A percentile compares a stretch with the other conserved stretches of the same genome.
Evolutionary conservation across 73 alveolate genomes (phyloP).

Genomic region (Diophrys sp.): DNA sequence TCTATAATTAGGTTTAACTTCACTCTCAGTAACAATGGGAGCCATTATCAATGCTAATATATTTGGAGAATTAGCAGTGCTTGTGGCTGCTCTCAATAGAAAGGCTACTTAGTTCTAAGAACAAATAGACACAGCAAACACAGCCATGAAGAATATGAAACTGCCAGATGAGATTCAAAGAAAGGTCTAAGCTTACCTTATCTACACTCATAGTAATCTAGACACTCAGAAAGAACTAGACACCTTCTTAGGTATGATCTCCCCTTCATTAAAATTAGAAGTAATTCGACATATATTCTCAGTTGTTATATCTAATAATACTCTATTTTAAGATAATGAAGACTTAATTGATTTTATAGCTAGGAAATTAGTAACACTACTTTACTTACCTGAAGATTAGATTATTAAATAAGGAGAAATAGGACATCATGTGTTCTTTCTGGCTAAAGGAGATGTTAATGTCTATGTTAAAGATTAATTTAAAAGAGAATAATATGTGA

Average conservation of each 20-base stretch:
- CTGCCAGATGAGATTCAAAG: slow-evolving; percentile 41
- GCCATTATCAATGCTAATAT: slow-evolving; percentile 46
- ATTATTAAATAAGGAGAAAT: slow-evolving; percentile 46
- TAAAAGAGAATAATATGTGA: slow-evolving; percentile 60
- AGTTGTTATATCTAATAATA: not conserved
- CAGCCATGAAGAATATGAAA: slow-evolving; percentile 49
- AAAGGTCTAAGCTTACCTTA: slow-evolving; percentile 25
- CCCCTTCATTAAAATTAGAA: slow-evolving; percentile 38
- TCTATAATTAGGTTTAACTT: slow-evolving; percentile 7
- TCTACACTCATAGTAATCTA: slow-evolving; percentile 5
- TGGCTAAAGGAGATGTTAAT: slow-evolving; percentile 54
- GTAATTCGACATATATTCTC: slow-evolving; percentile 24
- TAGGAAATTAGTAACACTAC: slow-evolving; percentile 19
- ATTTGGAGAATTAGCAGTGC: slow-evolving; percentile 55
- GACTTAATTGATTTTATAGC: slow-evolving; percentile 28
- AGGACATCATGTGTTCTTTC: slow-evolving; percentile 34
- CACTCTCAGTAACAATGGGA: slow-evolving; percentile 29
- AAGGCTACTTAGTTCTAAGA: slow-evolving; percentile 40
- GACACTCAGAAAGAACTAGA: slow-evolving; percentile 39
- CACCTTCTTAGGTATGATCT: slow-evolving; percentile 26
- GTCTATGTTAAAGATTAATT: slow-evolving; percentile 49
- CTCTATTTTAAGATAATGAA: slow-evolving; percentile 10
- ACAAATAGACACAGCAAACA: slow-evolving; percentile 37
- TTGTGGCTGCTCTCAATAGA: slow-evolving; percentile 34
- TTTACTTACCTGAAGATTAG: slow-evolving; percentile 50